Evolutionary conservation across 23 red algal genomes (phyloP).

Genomic region (Gracilaria gracilis): DNA sequence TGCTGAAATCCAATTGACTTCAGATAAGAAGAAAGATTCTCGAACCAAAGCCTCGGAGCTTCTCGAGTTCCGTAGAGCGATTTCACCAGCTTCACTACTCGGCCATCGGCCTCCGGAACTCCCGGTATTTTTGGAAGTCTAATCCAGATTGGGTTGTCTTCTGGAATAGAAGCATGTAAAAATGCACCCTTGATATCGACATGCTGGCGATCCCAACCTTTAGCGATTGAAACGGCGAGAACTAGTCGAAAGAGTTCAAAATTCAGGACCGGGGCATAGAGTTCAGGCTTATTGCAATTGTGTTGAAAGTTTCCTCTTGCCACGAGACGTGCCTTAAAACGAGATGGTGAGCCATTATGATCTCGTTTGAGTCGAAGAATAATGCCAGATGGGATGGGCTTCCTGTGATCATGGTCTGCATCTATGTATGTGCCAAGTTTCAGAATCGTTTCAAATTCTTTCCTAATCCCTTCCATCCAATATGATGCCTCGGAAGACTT

Average conservation of each 20-base stretch:
- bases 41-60: conserved; percentile 21
- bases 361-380: conserved; percentile 53
- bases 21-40: conserved; percentile 3
- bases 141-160: background rate
- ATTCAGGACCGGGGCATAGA: conserved; percentile 25
- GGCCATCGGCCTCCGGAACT: conserved; percentile 16
- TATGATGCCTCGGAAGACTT: conserved; percentile 2
- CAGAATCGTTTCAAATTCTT: conserved; percentile 31
- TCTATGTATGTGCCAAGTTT: conserved; percentile 8
- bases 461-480: conserved; percentile 30
- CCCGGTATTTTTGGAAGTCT: background rate
- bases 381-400: conserved; percentile 19
- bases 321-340: conserved; percentile 52
- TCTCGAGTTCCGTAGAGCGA: conserved; percentile 36
- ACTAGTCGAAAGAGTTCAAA: conserved; percentile 26
- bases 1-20: background rate
- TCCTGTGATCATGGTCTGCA: background rate
- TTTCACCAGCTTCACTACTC: conserved; percentile 1
- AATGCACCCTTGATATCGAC: conserved; percentile 51
- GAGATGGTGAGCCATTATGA: background rate
- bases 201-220: conserved; percentile 29
- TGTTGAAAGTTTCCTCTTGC: conserved; percentile 44
- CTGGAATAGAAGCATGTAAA: conserved; percentile 20
- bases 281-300: background rate
- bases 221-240: background rate